These are phyloP conservation scores for Epichloe bromicola DNA, from an alignment of 2,329 filamentous ascomycete species.

Conservation along the genomic window DNA sequence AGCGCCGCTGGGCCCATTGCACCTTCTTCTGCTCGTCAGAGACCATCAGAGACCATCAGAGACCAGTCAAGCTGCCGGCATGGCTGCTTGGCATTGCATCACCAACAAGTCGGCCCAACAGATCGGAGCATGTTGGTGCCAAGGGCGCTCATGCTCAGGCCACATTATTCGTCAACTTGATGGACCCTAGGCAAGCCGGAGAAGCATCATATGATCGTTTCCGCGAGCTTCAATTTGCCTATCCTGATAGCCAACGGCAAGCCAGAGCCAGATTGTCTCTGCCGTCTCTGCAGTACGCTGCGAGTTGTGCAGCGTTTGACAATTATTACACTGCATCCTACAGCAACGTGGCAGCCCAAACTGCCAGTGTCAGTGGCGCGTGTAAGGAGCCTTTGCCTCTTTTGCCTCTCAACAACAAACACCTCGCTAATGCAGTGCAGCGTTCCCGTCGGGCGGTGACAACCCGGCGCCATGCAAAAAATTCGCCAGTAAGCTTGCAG, in stretches of 20 bases:
- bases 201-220: constrained; percentile 22
- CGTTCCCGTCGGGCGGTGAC: constrained; percentile 1
- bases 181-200: constrained; percentile 18
- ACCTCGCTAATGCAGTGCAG: neutral
- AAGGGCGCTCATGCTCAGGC: constrained; percentile 18
- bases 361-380: neutral
- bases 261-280: constrained; percentile 4
- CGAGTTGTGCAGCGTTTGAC: neutral
- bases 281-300: neutral
- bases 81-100: constrained; percentile 23
- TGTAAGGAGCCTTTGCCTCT: neutral
- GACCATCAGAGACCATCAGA: constrained; percentile 18
- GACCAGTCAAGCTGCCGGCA: constrained; percentile 19
- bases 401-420: neutral
- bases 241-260: constrained; percentile 27
- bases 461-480: neutral
- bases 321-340: neutral
- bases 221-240: constrained; percentile 20
- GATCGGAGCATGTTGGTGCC: constrained; percentile 14
- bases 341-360: constrained; percentile 5
- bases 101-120: constrained; percentile 14
- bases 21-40: constrained; percentile 17
- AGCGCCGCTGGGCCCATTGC: constrained; percentile 19
- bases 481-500: neutral
- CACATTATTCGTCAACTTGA: constrained; percentile 22